These are phyloP conservation scores for Vanrija sp. DNA, from an alignment of 1,284 basidiomycete species.

Conservation along the genomic window DNA sequence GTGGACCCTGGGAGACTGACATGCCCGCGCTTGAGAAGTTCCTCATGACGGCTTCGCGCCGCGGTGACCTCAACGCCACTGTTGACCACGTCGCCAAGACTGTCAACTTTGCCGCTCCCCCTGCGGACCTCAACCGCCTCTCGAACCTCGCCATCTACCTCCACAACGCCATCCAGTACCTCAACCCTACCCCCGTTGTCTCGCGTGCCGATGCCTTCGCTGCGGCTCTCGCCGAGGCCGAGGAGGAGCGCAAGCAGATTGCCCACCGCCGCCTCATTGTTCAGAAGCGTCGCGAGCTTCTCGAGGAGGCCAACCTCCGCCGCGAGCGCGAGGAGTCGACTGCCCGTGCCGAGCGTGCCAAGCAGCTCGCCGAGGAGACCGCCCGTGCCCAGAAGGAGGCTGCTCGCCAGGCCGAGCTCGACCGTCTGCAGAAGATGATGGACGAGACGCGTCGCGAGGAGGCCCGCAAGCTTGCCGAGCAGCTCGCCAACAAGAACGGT, in stretches of 20 bases:
- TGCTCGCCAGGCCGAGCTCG: conserved; percentile 66
- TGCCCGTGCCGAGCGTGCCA: conserved; percentile 66
- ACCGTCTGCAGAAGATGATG: conserved; percentile 75
- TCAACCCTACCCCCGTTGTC: conserved; percentile 46
- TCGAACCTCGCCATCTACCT: conserved; percentile 69
- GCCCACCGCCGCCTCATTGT: conserved; percentile 75
- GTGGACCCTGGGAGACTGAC: conserved; percentile 56
- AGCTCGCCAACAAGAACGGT: conserved; percentile 75
- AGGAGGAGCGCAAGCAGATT: conserved; percentile 68
- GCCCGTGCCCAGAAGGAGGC: conserved; percentile 65
- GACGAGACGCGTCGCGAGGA: conserved; percentile 79
- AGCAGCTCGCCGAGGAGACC: conserved; percentile 72
- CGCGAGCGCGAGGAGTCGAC: conserved; percentile 90
- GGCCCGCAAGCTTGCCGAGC: conserved; percentile 84
- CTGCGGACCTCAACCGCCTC: conserved; percentile 55
- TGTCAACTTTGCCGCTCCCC: conserved; percentile 63
- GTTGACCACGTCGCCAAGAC: conserved; percentile 86
- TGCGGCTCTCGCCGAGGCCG: conserved; percentile 49
- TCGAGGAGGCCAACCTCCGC: conserved; percentile 77
- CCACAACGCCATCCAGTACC: conserved; percentile 62
- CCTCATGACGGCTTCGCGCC: conserved; percentile 84
- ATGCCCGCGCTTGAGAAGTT: conserved; percentile 82
- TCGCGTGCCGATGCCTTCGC: conserved; percentile 48
- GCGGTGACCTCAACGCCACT: conserved; percentile 80
- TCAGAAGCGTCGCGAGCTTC: conserved; percentile 78